phyloP scores from a whole-genome alignment of 2,329 filamentous ascomycete species.

The Epichloe hybrida region DNA sequence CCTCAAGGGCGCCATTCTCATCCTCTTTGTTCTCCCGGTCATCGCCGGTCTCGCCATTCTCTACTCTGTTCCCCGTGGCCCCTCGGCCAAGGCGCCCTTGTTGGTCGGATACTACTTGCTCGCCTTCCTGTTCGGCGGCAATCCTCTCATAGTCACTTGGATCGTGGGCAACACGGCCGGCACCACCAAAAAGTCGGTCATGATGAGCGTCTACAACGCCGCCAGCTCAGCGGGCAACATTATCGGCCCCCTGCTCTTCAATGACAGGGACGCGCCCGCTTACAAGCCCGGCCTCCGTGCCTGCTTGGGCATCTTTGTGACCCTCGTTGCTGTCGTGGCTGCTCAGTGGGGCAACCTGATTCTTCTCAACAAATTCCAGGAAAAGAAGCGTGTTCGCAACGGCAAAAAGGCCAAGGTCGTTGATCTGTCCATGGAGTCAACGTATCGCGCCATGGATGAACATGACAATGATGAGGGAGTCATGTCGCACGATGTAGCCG shows the following conservation, averaged over 20 bases:
- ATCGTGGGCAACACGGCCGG: slow-evolving; percentile 56
- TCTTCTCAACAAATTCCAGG: slow-evolving; percentile 43
- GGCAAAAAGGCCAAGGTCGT: slow-evolving; percentile 47
- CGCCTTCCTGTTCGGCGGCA: slow-evolving; percentile 51
- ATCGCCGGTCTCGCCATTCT: slow-evolving; percentile 43
- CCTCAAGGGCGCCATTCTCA: slow-evolving; percentile 43
- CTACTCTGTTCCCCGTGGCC: slow-evolving; percentile 37
- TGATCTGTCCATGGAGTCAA: slow-evolving; percentile 46
- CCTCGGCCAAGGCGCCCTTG: slow-evolving; percentile 22
- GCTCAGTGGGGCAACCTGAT: slow-evolving; percentile 42
- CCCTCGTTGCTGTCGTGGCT: slow-evolving; percentile 36
- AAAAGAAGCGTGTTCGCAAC: slow-evolving; percentile 37
- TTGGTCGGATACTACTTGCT: slow-evolving; percentile 52
- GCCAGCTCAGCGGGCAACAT: slow-evolving; percentile 52
- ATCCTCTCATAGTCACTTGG: slow-evolving; percentile 54
- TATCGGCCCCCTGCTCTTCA: slow-evolving; percentile 51
- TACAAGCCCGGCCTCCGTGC: slow-evolving; percentile 45
- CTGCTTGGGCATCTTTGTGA: slow-evolving; percentile 40
- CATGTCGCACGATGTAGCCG: slow-evolving; percentile 13
- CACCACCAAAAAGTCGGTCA: slow-evolving; percentile 51
- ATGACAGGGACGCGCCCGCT: slow-evolving; percentile 38
- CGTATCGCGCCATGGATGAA: slow-evolving; percentile 23
- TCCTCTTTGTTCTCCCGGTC: slow-evolving; percentile 42
- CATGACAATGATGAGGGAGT: slow-evolving; percentile 5
- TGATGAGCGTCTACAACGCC: slow-evolving; percentile 51